Evolutionary conservation across 2,329 filamentous ascomycete species (phyloP).

Genomic region (Cladophialophora chaetospira): DNA sequence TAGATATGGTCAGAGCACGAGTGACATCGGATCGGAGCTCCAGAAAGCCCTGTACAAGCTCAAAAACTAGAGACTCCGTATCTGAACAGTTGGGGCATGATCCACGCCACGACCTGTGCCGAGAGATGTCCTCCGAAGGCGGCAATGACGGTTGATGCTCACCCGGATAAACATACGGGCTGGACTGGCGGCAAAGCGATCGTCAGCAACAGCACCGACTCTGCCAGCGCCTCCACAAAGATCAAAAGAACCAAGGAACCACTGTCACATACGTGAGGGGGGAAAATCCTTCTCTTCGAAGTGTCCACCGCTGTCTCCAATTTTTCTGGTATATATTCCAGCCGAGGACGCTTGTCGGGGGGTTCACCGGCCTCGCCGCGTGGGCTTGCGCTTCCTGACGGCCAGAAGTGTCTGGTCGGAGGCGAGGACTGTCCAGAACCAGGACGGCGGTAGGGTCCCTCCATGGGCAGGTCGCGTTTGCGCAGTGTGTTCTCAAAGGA

Average conservation of each 20-base stretch:
- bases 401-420: conserved; percentile 13
- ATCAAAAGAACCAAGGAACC: neutral
- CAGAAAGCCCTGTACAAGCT: conserved; percentile 26
- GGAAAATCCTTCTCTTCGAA: conserved; percentile 9
- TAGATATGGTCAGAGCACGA: conserved; percentile 22
- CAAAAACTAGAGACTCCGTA: conserved; percentile 23
- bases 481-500: conserved; percentile 14
- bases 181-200: conserved; percentile 8
- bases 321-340: conserved; percentile 18
- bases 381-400: conserved; percentile 2
- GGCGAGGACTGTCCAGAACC: conserved; percentile 11
- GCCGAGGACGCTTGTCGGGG: conserved; percentile 23
- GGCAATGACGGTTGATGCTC: conserved; percentile 10
- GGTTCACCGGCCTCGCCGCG: conserved; percentile 13
- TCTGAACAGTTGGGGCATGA: conserved; percentile 27
- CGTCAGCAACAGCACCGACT: conserved; percentile 13
- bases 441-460: conserved; percentile 6
- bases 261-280: conserved; percentile 18
- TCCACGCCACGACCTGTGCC: conserved; percentile 11
- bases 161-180: conserved; percentile 14
- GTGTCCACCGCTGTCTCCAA: conserved; percentile 7
- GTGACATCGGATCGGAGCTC: conserved; percentile 28
- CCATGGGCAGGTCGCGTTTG: conserved; percentile 26
- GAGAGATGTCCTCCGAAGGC: conserved; percentile 5
- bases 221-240: neutral